Base-by-base conservation (phyloP, 768 basidiomycete species). In the Leucocoprinus sp. region DNA sequence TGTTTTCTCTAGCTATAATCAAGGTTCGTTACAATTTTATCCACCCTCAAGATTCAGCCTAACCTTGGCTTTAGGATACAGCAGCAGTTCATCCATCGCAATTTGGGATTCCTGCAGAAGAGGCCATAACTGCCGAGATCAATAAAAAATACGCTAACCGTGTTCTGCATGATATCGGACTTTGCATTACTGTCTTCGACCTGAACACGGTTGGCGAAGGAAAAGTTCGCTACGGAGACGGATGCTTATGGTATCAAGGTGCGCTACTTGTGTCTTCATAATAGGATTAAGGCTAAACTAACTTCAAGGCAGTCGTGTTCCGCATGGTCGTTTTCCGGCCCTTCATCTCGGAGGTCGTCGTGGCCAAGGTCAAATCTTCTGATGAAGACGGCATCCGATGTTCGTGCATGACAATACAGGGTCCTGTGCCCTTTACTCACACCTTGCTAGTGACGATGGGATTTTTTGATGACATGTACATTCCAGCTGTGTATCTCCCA, bases 71-170 rank as follows among this genome's bases (percentile, higher is more conserved):
- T 8, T 9, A 95, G 92, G 95, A 99, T 64, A 95, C 88, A 1
- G 77, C 97, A 28, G 78, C 89, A 2, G 71, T 99, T n/a, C 80
- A 84, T 40, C 90, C 95, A 6, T 72, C 77, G n/a, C 78, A 90
- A 54, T 97, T 96, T 57, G 83, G 78, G 5, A 67, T 80, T 0
- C 81, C 86, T 1, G 74, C 80, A 31, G 83, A 86, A 37, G 78
- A 85, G 37, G 89, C 92, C 0, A 75, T 97, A 54, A 82, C 75
- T 21, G 76, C 82, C 49, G 88, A 92, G 56, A 70, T 98, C 52
- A 93, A 98, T 71, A 88, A 88, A 61, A 96, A 96, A 64, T 98
- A 95, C 53, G 87, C 95, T 4, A 97, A 98, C 60, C 77, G 84
- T 43, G 79, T 93, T 37, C 66, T 97, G 14, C 88, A 93, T 56